phyloP scores from a whole-genome alignment of 495 filamentous ascomycete species.

The Annulohypoxylon moriforme region DNA sequence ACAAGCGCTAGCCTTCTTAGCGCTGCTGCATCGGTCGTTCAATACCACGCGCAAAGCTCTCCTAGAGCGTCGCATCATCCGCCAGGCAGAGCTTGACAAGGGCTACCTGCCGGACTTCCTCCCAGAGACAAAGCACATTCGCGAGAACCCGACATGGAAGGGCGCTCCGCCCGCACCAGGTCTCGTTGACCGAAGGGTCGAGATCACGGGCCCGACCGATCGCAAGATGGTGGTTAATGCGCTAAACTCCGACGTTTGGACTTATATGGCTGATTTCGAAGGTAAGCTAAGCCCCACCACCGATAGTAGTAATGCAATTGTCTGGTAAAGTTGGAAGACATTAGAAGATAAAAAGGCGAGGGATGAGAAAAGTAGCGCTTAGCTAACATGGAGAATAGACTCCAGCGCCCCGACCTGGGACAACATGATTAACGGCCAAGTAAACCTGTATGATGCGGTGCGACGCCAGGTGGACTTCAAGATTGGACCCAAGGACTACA shows the following conservation, averaged over 20 bases:
- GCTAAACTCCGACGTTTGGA: slow-evolving; percentile 96
- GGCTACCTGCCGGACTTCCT: slow-evolving; percentile 94
- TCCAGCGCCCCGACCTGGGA: slow-evolving; percentile 98
- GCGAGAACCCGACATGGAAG: slow-evolving; percentile 93
- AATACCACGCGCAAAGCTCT: slow-evolving; percentile 89
- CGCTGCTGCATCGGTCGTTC: slow-evolving; percentile 94
- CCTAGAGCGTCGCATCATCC: slow-evolving; percentile 83
- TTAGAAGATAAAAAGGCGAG: background rate
- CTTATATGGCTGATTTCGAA: slow-evolving; percentile 99
- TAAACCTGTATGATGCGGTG: slow-evolving; percentile 98
- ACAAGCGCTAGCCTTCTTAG: slow-evolving; percentile 90
- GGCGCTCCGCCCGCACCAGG: slow-evolving; percentile 94
- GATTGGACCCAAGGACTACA: slow-evolving; percentile 94
- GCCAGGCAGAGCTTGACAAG: slow-evolving; percentile 95
- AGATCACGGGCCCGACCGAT: slow-evolving; percentile 98
- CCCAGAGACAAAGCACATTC: slow-evolving; percentile 94
- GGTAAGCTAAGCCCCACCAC: slow-evolving; percentile 61
- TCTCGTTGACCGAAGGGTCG: slow-evolving; percentile 92
- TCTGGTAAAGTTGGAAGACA: background rate
- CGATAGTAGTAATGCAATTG: background rate
- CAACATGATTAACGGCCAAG: slow-evolving; percentile 98
- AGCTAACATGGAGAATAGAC: slow-evolving; percentile 64
- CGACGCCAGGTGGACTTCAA: slow-evolving; percentile 97
- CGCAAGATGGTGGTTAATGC: slow-evolving; percentile 99
- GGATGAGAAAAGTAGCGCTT: background rate